A percentile compares a stretch with the other conserved stretches of the same genome.
phyloP scores from a whole-genome alignment of 164 flowering plant species.

The Vitis rupestris region DNA sequence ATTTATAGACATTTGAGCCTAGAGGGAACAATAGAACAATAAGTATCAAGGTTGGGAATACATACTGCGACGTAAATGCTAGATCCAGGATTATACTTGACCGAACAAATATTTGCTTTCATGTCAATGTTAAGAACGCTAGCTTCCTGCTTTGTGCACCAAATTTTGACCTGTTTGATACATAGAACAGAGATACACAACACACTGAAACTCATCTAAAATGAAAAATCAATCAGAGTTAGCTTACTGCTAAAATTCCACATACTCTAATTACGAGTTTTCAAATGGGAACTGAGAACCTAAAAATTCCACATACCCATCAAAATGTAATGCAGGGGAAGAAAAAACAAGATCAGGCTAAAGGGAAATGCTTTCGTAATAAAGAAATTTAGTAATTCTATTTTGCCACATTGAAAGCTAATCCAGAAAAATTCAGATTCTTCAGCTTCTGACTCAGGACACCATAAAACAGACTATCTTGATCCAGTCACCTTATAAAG shows the following conservation, averaged over 20 bases:
- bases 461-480: not conserved
- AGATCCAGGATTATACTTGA: constrained; percentile 87
- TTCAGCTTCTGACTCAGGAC: not conserved
- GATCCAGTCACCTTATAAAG: too few species aligned
- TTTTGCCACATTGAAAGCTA: not conserved
- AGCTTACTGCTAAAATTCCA: too few species aligned
- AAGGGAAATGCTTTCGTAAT: too few species aligned
- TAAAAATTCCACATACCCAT: too few species aligned
- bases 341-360: too few species aligned
- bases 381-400: too few species aligned
- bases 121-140: constrained; percentile 80
- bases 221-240: too few species aligned
- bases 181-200: constrained; percentile 2
- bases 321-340: too few species aligned
- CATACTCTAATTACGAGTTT: too few species aligned
- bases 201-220: too few species aligned
- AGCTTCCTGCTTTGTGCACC: constrained; percentile 86
- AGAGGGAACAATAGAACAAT: not conserved
- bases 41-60: not conserved
- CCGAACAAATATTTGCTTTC: constrained; percentile 92
- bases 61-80: constrained; percentile 71
- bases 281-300: too few species aligned
- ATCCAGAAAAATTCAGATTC: not conserved
- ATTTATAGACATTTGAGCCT: not conserved
- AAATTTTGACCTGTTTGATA: constrained; percentile 70